phyloP scores from a whole-genome alignment of 305 asterid species.

The Petunia hybrid region DNA sequence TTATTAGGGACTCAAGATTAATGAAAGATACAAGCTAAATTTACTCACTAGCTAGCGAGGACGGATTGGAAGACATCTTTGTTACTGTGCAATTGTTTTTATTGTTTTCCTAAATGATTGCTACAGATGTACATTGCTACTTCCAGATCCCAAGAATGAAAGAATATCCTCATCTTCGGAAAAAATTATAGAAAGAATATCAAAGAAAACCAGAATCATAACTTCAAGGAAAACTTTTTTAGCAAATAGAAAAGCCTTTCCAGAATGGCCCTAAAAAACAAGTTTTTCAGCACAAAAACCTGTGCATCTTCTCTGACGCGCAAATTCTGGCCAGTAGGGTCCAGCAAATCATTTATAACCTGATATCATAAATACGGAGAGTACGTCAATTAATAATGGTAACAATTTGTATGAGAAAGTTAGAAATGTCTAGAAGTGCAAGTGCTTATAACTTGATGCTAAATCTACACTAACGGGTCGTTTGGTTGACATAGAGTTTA shows the following conservation, averaged over 20 bases:
- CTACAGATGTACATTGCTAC: not conserved
- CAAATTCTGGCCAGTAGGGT: conserved; percentile 99
- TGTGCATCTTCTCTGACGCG: conserved; percentile 99
- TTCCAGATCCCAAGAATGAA: conserved; percentile 25
- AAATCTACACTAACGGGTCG: not conserved
- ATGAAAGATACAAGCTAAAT: conserved; percentile 18
- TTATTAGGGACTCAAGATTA: not conserved
- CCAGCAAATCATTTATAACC: conserved; percentile 98
- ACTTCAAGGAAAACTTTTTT: not conserved
- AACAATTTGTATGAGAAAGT: not conserved
- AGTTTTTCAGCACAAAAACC: conserved; percentile 53
- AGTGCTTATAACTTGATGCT: not conserved
- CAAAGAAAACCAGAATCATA: conserved; percentile 4
- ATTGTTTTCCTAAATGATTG: conserved; percentile 10
- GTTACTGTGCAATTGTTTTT: conserved; percentile 18
- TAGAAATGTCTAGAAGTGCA: conserved; percentile 1
- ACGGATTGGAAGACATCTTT: not conserved
- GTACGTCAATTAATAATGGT: conserved; percentile 6
- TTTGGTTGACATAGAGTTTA: too few species aligned
- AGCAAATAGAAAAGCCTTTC: conserved; percentile 6
- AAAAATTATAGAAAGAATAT: conserved; percentile 12
- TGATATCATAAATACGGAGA: conserved; percentile 43
- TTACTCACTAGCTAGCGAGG: not conserved
- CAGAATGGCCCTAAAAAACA: conserved; percentile 9
- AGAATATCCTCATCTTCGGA: conserved; percentile 12